Percentiles rank a stretch among this genome's conserved stretches.
These are phyloP conservation scores for Shiraia sp. DNA, from an alignment of 2,329 filamentous ascomycete species.

Conservation along the genomic window DNA sequence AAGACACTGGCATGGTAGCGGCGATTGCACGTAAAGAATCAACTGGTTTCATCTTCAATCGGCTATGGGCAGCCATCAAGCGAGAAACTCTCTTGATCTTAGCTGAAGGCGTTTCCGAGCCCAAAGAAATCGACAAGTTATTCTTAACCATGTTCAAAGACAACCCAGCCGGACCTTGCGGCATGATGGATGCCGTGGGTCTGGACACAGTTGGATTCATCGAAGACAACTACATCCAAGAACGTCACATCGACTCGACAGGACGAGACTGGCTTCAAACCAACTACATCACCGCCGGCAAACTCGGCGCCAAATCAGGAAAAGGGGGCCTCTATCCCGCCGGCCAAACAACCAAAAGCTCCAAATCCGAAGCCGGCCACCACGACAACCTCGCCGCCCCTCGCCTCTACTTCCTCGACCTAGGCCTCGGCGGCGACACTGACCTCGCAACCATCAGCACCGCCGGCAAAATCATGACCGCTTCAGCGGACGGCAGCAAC, in stretches of 20 bases:
- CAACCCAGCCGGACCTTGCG: constrained; percentile 40
- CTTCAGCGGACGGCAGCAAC: constrained; percentile 7
- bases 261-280: constrained; percentile 53
- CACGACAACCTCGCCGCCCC: constrained; percentile 6
- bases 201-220: constrained; percentile 60
- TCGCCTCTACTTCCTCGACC: constrained; percentile 9
- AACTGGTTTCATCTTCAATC: constrained; percentile 60
- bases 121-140: constrained; percentile 55
- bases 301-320: constrained; percentile 49
- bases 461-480: constrained; percentile 11
- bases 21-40: constrained; percentile 53
- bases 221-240: constrained; percentile 57
- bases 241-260: constrained; percentile 48
- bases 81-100: constrained; percentile 56
- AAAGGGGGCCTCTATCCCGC: constrained; percentile 19
- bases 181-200: constrained; percentile 55
- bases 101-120: constrained; percentile 54
- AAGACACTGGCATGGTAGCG: constrained; percentile 49
- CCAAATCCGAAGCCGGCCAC: constrained; percentile 5
- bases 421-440: constrained; percentile 8
- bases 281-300: constrained; percentile 53
- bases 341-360: constrained; percentile 45
- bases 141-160: constrained; percentile 49
- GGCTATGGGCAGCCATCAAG: constrained; percentile 62
- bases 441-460: constrained; percentile 3